Evolutionary conservation across 164 flowering plant genomes (phyloP).

Genomic region (Brasenia schreberi): DNA sequence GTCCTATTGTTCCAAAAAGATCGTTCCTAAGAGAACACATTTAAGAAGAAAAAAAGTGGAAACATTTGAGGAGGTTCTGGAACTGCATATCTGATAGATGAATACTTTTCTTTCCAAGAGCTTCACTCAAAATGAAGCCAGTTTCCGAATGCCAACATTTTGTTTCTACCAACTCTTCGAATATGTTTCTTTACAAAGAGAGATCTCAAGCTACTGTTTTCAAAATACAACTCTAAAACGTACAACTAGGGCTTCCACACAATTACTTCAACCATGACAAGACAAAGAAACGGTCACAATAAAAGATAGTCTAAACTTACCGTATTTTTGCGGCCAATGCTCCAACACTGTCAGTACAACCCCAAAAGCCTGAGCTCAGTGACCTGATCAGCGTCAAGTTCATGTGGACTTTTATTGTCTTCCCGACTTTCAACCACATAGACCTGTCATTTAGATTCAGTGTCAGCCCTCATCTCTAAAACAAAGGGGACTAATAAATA

Average conservation of each 20-base stretch:
- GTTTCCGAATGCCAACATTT: background rate
- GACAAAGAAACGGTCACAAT: background rate
- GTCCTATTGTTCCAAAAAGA: too few species aligned
- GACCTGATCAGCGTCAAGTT: slow-evolving; percentile 72
- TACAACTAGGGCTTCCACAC: background rate
- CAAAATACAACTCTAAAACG: background rate
- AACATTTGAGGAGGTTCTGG: background rate
- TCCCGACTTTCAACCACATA: slow-evolving; percentile 90
- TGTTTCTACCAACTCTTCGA: too few species aligned
- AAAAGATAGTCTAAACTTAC: background rate
- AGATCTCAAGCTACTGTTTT: too few species aligned
- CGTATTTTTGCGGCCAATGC: background rate
- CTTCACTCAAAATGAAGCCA: background rate
- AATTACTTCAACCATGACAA: background rate
- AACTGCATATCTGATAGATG: too few species aligned
- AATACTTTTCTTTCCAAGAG: background rate
- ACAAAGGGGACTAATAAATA: background rate
- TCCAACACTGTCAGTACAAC: slow-evolving; percentile 29
- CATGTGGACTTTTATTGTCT: slow-evolving; percentile 40
- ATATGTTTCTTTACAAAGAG: background rate
- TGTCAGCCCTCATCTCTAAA: background rate
- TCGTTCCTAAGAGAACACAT: too few species aligned
- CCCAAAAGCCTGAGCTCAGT: slow-evolving; percentile 87
- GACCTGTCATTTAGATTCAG: slow-evolving; percentile 30
- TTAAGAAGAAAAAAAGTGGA: too few species aligned